A percentile compares a stretch with the other conserved stretches of the same genome.
Conservation (phyloP, 2,329 filamentous ascomycete genomes). For the Penicillium occitanis region DNA sequence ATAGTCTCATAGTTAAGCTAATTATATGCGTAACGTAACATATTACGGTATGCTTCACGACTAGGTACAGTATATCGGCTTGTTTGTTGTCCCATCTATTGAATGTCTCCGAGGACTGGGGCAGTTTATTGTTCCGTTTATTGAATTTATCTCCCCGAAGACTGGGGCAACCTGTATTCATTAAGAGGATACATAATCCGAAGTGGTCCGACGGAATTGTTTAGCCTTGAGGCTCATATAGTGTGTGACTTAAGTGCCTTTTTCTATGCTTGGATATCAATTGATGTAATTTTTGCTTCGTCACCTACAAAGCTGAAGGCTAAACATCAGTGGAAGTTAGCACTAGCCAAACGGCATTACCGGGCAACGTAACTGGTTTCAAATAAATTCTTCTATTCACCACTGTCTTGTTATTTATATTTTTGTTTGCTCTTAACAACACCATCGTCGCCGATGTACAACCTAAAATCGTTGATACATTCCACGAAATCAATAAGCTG, state of each 20-base stretch:
- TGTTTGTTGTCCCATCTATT: neutral
- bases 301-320: neutral
- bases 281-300: neutral
- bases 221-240: neutral
- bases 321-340: neutral
- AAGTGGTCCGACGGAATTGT: neutral
- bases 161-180: neutral
- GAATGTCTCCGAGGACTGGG: neutral
- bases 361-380: neutral
- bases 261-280: neutral
- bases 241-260: neutral
- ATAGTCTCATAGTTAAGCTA: too few relatives aligned
- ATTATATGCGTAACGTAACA: too few relatives aligned
- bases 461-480: slow-evolving; percentile 39
- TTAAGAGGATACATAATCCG: neutral
- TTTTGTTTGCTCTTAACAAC: slow-evolving; percentile 35
- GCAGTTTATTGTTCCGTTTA: neutral
- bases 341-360: slow-evolving; percentile 1
- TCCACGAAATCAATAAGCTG: slow-evolving; percentile 40
- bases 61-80: too few relatives aligned
- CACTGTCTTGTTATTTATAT: neutral
- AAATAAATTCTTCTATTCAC: neutral
- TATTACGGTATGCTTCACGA: too few relatives aligned
- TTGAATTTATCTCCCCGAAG: neutral
- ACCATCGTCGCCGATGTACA: slow-evolving; percentile 52